These are phyloP conservation scores for Cystofilobasidium ferigula DNA, from an alignment of 768 basidiomycete genomes.

Conservation along the genomic window DNA sequence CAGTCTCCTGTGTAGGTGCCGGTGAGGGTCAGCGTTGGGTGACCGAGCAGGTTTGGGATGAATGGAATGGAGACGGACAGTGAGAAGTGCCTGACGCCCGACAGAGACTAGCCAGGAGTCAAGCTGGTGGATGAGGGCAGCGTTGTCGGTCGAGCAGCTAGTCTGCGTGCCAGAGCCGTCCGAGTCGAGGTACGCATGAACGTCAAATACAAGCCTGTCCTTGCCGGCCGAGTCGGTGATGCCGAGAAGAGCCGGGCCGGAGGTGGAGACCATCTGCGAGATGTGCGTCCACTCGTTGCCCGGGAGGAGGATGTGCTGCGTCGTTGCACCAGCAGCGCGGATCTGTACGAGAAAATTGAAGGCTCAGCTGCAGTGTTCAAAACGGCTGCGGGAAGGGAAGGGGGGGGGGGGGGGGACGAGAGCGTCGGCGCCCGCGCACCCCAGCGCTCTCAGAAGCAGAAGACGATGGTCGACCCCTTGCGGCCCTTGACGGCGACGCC, in stretches of 20 bases:
- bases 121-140: slow-evolving; percentile 33
- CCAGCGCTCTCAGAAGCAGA: too few relatives aligned
- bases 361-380: too few relatives aligned
- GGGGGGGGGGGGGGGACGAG: too few relatives aligned
- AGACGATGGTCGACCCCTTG: neutral
- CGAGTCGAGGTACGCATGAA: slow-evolving; percentile 53
- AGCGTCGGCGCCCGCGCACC: too few relatives aligned
- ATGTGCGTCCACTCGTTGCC: slow-evolving; percentile 50
- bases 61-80: too few relatives aligned
- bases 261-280: slow-evolving; percentile 15
- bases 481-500: neutral
- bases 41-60: too few relatives aligned
- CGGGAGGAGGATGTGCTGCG: slow-evolving; percentile 51
- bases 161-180: slow-evolving; percentile 46
- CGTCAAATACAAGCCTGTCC: slow-evolving; percentile 41
- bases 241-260: slow-evolving; percentile 2
- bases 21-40: too few relatives aligned
- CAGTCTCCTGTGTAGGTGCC: too few relatives aligned
- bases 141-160: slow-evolving; percentile 47
- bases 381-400: too few relatives aligned
- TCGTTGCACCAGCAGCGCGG: slow-evolving; percentile 48
- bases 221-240: slow-evolving; percentile 7
- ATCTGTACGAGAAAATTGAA: too few relatives aligned
- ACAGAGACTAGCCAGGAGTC: slow-evolving; percentile 44
- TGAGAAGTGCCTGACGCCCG: slow-evolving; percentile 49